Conservation (phyloP, 495 filamentous ascomycete genomes). For the Penicillium simplicissimum region DNA sequence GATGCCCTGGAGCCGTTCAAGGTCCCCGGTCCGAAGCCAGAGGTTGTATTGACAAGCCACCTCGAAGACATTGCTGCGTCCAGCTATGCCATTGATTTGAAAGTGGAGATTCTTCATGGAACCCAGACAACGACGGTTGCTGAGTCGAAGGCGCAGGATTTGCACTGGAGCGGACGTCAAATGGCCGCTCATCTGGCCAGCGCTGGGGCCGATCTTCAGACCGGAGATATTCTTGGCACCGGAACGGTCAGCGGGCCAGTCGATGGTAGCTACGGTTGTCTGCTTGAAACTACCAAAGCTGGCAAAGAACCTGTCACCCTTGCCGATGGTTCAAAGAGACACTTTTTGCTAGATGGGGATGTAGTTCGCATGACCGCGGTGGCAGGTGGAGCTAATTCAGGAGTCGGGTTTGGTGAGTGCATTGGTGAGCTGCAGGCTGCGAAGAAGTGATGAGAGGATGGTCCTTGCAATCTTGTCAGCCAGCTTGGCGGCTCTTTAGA, state of each 20-base stretch:
- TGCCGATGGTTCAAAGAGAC: constrained; percentile 55
- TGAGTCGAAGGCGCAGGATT: constrained; percentile 58
- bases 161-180: constrained; percentile 82
- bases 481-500: neutral
- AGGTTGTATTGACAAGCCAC: constrained; percentile 59
- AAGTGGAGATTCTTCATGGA: constrained; percentile 62
- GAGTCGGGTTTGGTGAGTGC: constrained; percentile 69
- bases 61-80: constrained; percentile 58
- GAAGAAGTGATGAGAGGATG: neutral
- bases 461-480: neutral
- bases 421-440: constrained; percentile 51
- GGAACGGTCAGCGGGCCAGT: constrained; percentile 77
- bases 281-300: constrained; percentile 69
- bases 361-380: constrained; percentile 65
- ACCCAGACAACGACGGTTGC: constrained; percentile 59
- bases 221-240: constrained; percentile 78
- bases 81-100: constrained; percentile 67
- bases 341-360: constrained; percentile 77
- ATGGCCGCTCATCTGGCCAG: constrained; percentile 84
- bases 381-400: constrained; percentile 51
- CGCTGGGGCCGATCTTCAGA: constrained; percentile 69
- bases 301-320: constrained; percentile 62
- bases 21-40: constrained; percentile 52
- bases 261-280: constrained; percentile 58
- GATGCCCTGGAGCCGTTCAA: constrained; percentile 71